Percentiles rank a stretch among this genome's conserved stretches.
Evolutionary conservation across 768 basidiomycete genomes (phyloP).

Genomic region (Lentinula edodes): DNA sequence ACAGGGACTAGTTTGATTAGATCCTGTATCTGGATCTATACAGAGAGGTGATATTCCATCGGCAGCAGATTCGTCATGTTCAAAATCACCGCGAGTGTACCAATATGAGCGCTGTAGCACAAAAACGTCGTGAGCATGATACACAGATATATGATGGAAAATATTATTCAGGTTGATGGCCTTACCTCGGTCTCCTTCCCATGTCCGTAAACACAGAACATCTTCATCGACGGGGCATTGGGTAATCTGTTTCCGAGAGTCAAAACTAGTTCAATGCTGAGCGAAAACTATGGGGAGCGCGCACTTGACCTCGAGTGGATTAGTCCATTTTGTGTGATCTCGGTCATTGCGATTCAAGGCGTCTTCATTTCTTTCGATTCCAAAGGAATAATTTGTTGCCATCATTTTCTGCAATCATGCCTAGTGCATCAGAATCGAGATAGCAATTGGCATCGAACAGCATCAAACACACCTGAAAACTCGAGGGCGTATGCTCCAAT

Average conservation of each 20-base stretch:
- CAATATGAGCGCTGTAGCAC: conserved; percentile 22
- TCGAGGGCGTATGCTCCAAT: conserved; percentile 70
- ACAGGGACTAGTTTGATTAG: conserved; percentile 3
- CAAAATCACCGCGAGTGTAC: conserved; percentile 71
- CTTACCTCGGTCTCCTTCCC: conserved; percentile 92
- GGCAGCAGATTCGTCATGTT: conserved; percentile 51
- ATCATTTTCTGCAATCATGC: conserved; percentile 62
- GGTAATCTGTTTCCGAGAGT: conserved; percentile 54
- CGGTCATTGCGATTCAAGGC: conserved; percentile 58
- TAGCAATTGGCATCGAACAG: background rate
- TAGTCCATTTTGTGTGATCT: conserved; percentile 86
- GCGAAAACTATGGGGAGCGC: background rate
- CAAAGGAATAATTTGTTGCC: conserved; percentile 79
- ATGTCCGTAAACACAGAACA: conserved; percentile 91
- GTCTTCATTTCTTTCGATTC: conserved; percentile 73
- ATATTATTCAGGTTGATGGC: background rate
- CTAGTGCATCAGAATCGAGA: background rate
- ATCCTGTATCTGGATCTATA: conserved; percentile 31
- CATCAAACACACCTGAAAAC: conserved; percentile 58
- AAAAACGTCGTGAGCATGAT: conserved; percentile 1
- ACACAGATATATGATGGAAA: background rate
- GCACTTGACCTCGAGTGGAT: conserved; percentile 79
- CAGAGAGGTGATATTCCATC: conserved; percentile 42
- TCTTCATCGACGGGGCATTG: conserved; percentile 84
- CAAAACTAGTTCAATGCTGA: background rate